A percentile compares a stretch with the other conserved stretches of the same genome.
Conservation (phyloP, 2,329 filamentous ascomycete species). For the Fusarium sp. region DNA sequence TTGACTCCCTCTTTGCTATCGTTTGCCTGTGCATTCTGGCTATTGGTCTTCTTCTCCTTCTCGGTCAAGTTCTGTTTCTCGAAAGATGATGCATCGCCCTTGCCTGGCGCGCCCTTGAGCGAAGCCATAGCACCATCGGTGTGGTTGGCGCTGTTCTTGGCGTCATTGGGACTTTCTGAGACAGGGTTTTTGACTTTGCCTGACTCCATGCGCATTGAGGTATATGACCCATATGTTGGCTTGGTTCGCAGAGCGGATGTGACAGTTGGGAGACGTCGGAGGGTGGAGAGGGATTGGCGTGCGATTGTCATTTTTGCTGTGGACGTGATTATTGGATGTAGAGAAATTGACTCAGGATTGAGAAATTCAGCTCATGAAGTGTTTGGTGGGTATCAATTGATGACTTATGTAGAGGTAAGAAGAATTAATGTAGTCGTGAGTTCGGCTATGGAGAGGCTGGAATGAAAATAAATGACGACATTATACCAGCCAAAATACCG, state of each 20-base stretch:
- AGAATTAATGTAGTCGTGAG: background rate
- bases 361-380: background rate
- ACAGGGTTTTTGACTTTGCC: conserved; percentile 14
- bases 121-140: conserved; percentile 28
- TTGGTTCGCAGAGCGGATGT: background rate
- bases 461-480: conserved; percentile 27
- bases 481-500: background rate
- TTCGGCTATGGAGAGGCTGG: background rate
- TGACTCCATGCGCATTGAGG: conserved; percentile 6
- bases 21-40: conserved; percentile 20
- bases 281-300: conserved; percentile 1
- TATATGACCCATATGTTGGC: background rate
- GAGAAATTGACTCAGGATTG: background rate
- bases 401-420: background rate
- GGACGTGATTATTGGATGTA: fast-evolving
- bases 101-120: conserved; percentile 14
- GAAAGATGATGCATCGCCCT: conserved; percentile 14
- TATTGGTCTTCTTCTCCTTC: conserved; percentile 11
- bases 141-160: conserved; percentile 7
- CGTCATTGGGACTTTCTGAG: conserved; percentile 10
- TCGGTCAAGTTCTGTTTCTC: conserved; percentile 11
- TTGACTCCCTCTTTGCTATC: conserved; percentile 12
- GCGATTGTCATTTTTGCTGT: background rate
- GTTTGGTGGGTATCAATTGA: background rate
- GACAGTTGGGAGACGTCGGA: background rate